These are phyloP conservation scores for Trypanosoma theileri DNA, from an alignment of 208 protist genomes.

Conservation along the genomic window DNA sequence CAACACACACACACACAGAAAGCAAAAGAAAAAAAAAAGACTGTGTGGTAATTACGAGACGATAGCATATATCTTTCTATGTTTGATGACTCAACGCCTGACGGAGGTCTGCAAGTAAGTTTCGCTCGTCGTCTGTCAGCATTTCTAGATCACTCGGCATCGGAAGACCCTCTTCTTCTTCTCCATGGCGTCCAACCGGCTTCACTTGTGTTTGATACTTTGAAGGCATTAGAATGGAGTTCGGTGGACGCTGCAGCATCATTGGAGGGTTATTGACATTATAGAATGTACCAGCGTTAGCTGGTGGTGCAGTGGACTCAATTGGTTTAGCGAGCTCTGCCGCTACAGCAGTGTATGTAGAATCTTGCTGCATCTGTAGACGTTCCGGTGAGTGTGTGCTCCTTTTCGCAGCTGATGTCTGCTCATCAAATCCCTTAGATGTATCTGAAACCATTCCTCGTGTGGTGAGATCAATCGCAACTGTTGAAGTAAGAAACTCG, in stretches of 20 bases:
- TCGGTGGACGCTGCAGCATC: background rate
- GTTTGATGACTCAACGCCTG: slow-evolving; percentile 6
- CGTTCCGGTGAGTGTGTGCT: background rate
- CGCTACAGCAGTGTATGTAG: background rate
- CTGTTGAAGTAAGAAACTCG: background rate
- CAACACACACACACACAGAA: background rate
- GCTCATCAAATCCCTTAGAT: background rate
- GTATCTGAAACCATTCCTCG: background rate
- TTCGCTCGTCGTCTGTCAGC: slow-evolving; percentile 16
- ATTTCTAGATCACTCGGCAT: slow-evolving; percentile 14
- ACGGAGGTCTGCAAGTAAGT: slow-evolving; percentile 15
- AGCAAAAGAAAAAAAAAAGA: background rate
- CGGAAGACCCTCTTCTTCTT: slow-evolving; percentile 1
- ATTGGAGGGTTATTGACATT: background rate
- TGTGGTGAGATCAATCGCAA: slow-evolving; percentile 10
- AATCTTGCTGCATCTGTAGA: background rate
- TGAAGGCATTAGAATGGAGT: background rate
- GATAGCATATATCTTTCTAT: background rate
- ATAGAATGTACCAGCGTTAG: slow-evolving; percentile 12
- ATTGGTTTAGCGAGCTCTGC: slow-evolving; percentile 7
- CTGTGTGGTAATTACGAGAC: no score
- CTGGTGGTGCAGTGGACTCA: slow-evolving; percentile 14
- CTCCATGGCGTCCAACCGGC: background rate
- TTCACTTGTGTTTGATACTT: slow-evolving; percentile 3
- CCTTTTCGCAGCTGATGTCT: background rate